A percentile compares a stretch with the other conserved stretches of the same genome.
Evolutionary conservation across 2,329 filamentous ascomycete species (phyloP).

Genomic region (Bimuria novae-zelandiae): DNA sequence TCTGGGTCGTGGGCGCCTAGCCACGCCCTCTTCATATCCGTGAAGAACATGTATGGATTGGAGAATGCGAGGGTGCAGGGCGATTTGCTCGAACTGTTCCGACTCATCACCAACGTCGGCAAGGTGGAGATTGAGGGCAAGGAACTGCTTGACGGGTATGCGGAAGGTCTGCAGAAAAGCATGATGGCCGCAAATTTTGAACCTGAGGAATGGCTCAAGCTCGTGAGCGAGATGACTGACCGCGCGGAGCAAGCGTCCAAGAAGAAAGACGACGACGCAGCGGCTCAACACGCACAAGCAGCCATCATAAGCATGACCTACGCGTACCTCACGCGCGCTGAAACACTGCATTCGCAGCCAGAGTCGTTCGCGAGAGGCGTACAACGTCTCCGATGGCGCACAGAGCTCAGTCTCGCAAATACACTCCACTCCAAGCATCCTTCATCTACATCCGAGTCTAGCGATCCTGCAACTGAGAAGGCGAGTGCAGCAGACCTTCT

Average conservation of each 20-base stretch:
- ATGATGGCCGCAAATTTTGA: constrained; percentile 24
- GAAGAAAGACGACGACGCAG: constrained; percentile 19
- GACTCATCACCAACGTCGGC: constrained; percentile 30
- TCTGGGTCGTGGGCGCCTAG: constrained; percentile 26
- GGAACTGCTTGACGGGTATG: constrained; percentile 32
- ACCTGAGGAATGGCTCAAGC: constrained; percentile 23
- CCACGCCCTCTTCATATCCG: constrained; percentile 27
- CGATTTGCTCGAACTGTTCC: constrained; percentile 39
- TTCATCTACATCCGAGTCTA: neutral
- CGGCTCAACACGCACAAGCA: constrained; percentile 29
- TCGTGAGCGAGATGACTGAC: constrained; percentile 24
- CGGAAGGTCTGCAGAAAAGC: constrained; percentile 23
- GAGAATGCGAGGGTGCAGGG: constrained; percentile 33
- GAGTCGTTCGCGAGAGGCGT: constrained; percentile 26
- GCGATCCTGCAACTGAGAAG: neutral
- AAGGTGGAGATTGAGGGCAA: constrained; percentile 21
- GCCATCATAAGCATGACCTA: constrained; percentile 38
- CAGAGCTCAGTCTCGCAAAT: constrained; percentile 31
- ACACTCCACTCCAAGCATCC: constrained; percentile 22
- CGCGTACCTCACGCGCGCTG: constrained; percentile 37
- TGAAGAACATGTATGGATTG: constrained; percentile 32
- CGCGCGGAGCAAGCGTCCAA: constrained; percentile 24
- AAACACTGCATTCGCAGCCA: constrained; percentile 28
- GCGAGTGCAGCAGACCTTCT: constrained; percentile 27
- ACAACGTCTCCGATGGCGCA: constrained; percentile 38